Evolutionary conservation across 192 early-diverging fungal species (phyloP).

Genomic region (Backusella sp.): DNA sequence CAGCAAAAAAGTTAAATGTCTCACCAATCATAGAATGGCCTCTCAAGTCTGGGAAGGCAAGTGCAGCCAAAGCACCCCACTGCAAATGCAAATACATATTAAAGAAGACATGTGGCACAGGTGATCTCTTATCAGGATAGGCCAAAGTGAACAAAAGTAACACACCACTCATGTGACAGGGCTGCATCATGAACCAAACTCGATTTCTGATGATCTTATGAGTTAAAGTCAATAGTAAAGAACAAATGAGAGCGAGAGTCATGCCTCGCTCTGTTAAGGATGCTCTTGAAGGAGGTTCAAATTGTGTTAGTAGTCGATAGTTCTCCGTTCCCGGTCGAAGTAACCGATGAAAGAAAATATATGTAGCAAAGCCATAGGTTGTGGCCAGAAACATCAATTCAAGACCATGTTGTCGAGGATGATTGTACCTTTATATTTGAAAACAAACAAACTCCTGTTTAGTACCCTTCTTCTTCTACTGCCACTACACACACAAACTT

Average conservation of each 20-base stretch:
- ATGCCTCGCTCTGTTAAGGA: constrained; percentile 34
- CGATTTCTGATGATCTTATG: constrained; percentile 44
- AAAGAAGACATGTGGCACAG: constrained; percentile 39
- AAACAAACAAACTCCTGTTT: background rate
- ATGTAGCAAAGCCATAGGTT: constrained; percentile 38
- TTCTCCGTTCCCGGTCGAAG: constrained; percentile 19
- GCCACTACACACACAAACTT: constrained; percentile 10
- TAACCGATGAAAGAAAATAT: constrained; percentile 32
- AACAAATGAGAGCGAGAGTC: constrained; percentile 30
- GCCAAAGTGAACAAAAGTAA: constrained; percentile 42
- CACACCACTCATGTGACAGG: constrained; percentile 55
- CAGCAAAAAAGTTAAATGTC: constrained; percentile 51
- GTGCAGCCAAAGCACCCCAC: constrained; percentile 52
- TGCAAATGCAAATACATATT: constrained; percentile 55
- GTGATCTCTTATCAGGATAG: constrained; percentile 42
- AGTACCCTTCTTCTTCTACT: background rate
- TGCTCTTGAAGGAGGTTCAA: constrained; percentile 22
- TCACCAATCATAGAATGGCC: constrained; percentile 46
- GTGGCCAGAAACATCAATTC: constrained; percentile 42
- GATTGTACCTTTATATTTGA: constrained; percentile 41
- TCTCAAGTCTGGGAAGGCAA: constrained; percentile 50
- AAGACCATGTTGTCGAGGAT: constrained; percentile 46
- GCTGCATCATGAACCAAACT: constrained; percentile 47
- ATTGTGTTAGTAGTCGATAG: constrained; percentile 24
- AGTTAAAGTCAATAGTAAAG: constrained; percentile 37